Percentiles rank a stretch among this genome's conserved stretches.
Conservation (phyloP, 331 rosid genomes). For the Prunus yedoensis region DNA sequence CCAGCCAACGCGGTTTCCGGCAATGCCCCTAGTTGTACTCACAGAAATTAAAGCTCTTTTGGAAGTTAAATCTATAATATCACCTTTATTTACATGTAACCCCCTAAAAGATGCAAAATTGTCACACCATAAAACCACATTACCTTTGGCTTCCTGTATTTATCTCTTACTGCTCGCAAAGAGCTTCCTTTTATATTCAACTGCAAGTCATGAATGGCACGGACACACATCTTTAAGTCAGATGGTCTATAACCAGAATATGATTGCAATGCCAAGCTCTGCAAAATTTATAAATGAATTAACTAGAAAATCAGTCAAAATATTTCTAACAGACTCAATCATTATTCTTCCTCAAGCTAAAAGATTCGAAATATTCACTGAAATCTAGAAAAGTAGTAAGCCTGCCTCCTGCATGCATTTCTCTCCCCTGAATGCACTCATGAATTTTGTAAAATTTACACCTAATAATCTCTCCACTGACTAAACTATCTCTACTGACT, state of each 20-base stretch:
- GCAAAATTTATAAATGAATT: constrained; percentile 6
- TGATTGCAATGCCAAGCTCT: constrained; percentile 28
- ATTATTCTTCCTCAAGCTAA: neutral
- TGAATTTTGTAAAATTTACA: neutral
- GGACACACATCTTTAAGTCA: constrained; percentile 36
- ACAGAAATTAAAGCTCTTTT: neutral
- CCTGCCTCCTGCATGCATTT: neutral
- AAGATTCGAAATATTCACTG: neutral
- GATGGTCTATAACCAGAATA: constrained; percentile 30
- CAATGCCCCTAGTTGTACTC: neutral
- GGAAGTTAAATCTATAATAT: constrained; percentile 5
- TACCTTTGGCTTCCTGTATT: constrained; percentile 37
- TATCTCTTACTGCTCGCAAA: constrained; percentile 28
- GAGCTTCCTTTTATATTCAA: constrained; percentile 17
- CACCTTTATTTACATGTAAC: neutral
- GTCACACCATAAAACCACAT: constrained; percentile 11
- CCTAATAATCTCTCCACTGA: neutral
- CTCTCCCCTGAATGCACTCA: neutral
- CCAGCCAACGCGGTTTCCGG: neutral
- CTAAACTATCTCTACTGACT: neutral
- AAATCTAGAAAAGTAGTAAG: too few species aligned
- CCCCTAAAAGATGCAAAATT: neutral
- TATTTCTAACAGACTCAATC: neutral
- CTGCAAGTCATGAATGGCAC: constrained; percentile 40
- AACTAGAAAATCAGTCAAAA: neutral